Evolutionary conservation across 345 rosid species (phyloP).

Genomic region (Gossypium australe): DNA sequence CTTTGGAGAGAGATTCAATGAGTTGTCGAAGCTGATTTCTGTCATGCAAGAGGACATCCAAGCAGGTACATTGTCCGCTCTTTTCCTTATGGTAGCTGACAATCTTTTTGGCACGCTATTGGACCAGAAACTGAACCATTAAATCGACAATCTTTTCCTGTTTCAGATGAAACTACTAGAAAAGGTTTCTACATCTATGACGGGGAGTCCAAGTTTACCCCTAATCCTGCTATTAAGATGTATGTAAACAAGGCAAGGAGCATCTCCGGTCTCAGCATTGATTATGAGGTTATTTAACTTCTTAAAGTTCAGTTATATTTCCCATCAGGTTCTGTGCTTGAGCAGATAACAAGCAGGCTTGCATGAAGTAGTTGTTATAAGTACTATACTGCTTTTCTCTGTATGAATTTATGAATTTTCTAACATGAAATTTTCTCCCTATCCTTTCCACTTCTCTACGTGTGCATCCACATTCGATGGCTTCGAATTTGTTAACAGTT

Average conservation of each 20-base stretch:
- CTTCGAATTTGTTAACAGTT: not conserved
- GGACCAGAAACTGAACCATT: not conserved
- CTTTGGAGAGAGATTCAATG: not conserved
- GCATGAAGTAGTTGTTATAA: not conserved
- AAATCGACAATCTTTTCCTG: not conserved
- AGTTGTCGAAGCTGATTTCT: not conserved
- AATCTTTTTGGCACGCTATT: not conserved
- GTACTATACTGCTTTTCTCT: not conserved
- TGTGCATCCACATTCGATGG: not conserved
- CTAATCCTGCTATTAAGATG: not conserved
- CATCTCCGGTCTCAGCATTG: not conserved
- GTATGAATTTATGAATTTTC: not conserved
- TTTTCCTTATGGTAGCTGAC: not conserved
- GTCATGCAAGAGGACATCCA: not conserved
- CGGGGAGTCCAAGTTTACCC: not conserved
- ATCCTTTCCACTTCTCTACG: not conserved
- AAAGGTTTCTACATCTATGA: constrained; percentile 1
- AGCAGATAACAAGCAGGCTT: not conserved
- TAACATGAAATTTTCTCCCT: not conserved
- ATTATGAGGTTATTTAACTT: not conserved
- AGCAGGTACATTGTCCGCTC: not conserved
- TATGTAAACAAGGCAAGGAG: not conserved
- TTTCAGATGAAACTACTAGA: not conserved
- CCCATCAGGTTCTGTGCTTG: not conserved
- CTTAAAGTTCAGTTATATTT: not conserved